Base-by-base conservation (phyloP, 306 rosid species). In the Fragaria nilgerrensis region DNA sequence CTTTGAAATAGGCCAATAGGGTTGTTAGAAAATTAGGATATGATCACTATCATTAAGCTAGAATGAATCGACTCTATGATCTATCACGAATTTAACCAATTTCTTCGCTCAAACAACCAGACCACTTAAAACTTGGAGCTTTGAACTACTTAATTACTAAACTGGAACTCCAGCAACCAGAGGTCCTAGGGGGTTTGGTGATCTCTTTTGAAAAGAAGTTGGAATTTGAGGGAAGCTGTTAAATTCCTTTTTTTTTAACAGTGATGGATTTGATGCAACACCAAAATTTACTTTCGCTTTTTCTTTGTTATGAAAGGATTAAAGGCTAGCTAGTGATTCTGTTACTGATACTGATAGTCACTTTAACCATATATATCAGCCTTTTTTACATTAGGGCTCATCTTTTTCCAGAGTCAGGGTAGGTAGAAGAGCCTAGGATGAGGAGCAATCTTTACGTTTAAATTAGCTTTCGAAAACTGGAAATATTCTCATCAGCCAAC, bases 401-500 rank as follows among this genome's bases (percentile, higher is more conserved):
- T 36, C 6, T 63, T 63, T 63, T 32, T 29, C 3, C 68, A 29
- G 43, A 63, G 43, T 63, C 9, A 16, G 15, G 9, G 11, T 9
- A 8, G 10, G 4, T 7, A n/a, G 27, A n/a, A 58, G 64, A 32
- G 34, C 17, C 27, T 23, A n/a, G 36, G 36, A 32, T 27, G 68
- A 32, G 43, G 8, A 19, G 63, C 63, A 58, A 58, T 39, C 59
- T 62, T 45, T 62, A 45, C 59, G 71, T 75, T 44, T 19, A 13
- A 75, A 19, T 45, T 9, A 56, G n/a, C 27, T 43, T 44, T 61
- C 23, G 10, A 29, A 45, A 43, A 61, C 27, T 62, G 61, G 71
- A 75, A 75, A 75, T 78, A n/a, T 59, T 78, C 74, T 36, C 68
- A 75, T 34, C 83, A 55, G 49, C 79, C 79, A 59, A 44, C 59